These are phyloP conservation scores for Naganishia kalamii DNA, from an alignment of 768 basidiomycete species.

Conservation along the genomic window DNA sequence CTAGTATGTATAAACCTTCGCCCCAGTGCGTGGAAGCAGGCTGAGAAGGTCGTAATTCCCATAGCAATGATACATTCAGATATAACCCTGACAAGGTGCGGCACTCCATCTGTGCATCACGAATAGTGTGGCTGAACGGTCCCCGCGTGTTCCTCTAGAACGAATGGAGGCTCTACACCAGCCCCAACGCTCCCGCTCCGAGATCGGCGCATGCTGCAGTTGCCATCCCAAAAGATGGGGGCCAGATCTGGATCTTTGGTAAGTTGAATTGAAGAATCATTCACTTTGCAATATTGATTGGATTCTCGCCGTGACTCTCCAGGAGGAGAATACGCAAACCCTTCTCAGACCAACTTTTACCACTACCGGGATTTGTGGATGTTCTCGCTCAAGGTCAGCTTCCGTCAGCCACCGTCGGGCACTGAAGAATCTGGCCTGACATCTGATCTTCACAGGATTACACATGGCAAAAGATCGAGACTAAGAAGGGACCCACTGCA, in stretches of 20 bases:
- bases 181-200: conserved; percentile 77
- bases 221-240: conserved; percentile 67
- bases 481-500: conserved; percentile 69
- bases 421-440: no score
- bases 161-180: conserved; percentile 83
- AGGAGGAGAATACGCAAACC: conserved; percentile 75
- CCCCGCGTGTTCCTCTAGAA: conserved; percentile 50
- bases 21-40: background rate
- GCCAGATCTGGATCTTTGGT: conserved; percentile 73
- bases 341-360: conserved; percentile 75
- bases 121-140: background rate
- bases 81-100: conserved; percentile 67
- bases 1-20: background rate
- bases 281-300: background rate
- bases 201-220: conserved; percentile 80
- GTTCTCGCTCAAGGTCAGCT: conserved; percentile 57
- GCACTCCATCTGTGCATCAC: conserved; percentile 42
- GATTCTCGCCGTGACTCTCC: conserved; percentile 43
- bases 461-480: conserved; percentile 81
- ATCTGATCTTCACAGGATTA: conserved; percentile 51
- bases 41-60: conserved; percentile 35
- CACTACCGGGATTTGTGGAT: conserved; percentile 76
- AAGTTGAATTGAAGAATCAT: conserved; percentile 43
- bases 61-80: conserved; percentile 76
- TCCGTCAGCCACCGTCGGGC: no score